These are phyloP conservation scores for Hericium erinaceus DNA, from an alignment of 768 basidiomycete genomes.

Conservation along the genomic window DNA sequence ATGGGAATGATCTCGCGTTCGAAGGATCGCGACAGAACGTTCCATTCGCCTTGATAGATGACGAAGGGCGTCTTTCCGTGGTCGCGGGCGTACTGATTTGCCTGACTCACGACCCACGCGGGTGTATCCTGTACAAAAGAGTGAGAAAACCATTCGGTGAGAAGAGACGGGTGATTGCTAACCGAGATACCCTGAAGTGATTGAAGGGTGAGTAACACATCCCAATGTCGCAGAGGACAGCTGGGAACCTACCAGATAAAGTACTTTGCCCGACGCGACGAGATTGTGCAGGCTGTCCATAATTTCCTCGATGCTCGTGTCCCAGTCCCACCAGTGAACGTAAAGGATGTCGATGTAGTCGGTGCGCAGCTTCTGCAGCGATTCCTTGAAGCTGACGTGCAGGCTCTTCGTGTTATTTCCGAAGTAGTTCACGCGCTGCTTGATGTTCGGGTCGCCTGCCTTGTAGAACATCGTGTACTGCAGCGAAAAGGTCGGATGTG, in stretches of 20 bases:
- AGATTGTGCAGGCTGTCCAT: slow-evolving; percentile 48
- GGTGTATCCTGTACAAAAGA: slow-evolving; percentile 17
- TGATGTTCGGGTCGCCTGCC: slow-evolving; percentile 12
- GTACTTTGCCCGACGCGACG: slow-evolving; percentile 40
- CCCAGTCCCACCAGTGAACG: slow-evolving; percentile 43
- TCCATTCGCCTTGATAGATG: slow-evolving; percentile 29
- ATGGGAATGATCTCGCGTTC: slow-evolving; percentile 33
- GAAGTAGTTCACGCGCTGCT: slow-evolving; percentile 21
- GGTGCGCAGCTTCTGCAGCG: slow-evolving; percentile 38
- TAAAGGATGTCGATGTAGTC: slow-evolving; percentile 20
- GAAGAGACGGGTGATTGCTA: neutral
- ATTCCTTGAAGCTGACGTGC: slow-evolving; percentile 29
- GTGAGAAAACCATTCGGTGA: neutral
- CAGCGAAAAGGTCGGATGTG: neutral
- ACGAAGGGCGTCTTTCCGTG: slow-evolving; percentile 29
- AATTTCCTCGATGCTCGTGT: slow-evolving; percentile 44
- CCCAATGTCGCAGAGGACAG: neutral
- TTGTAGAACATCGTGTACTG: slow-evolving; percentile 5
- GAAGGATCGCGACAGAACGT: slow-evolving; percentile 26
- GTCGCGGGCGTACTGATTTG: slow-evolving; percentile 31
- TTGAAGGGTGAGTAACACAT: neutral
- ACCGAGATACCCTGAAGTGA: neutral
- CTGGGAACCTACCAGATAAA: slow-evolving; percentile 18
- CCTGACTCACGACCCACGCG: slow-evolving; percentile 29
- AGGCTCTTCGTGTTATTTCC: slow-evolving; percentile 39